A percentile compares a stretch with the other conserved stretches of the same genome.
Evolutionary conservation across 1,284 basidiomycete genomes (phyloP).

Genomic region (Papiliotrema terrestris): DNA sequence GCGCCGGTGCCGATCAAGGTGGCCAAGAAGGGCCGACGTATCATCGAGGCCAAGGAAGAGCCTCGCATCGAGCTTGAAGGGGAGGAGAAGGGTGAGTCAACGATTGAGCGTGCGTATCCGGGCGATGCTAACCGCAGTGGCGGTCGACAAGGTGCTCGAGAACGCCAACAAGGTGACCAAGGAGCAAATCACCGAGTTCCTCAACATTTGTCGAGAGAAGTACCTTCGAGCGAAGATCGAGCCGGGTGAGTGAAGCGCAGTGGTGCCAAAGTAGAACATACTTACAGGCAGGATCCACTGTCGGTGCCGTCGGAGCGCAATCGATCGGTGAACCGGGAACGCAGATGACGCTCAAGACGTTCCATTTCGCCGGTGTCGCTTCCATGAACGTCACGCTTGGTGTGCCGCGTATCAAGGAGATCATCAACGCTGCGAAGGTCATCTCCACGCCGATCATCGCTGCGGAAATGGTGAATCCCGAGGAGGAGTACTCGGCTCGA

Average conservation of each 20-base stretch:
- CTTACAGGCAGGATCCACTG: conserved; percentile 71
- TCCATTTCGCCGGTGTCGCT: conserved; percentile 99
- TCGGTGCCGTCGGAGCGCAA: conserved; percentile 97
- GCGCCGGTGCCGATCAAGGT: conserved; percentile 50
- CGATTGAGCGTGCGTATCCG: no score
- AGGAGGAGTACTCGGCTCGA: conserved; percentile 84
- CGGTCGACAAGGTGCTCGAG: conserved; percentile 67
- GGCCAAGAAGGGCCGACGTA: conserved; percentile 54
- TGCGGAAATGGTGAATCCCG: conserved; percentile 80
- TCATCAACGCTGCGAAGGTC: conserved; percentile 95
- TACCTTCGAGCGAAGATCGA: conserved; percentile 94
- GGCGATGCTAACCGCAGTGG: neutral
- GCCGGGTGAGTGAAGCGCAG: conserved; percentile 59
- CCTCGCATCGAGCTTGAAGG: neutral
- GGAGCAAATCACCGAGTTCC: conserved; percentile 71
- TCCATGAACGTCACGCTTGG: conserved; percentile 99
- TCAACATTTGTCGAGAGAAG: conserved; percentile 83
- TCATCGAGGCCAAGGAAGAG: conserved; percentile 36
- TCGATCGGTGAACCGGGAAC: conserved; percentile 99
- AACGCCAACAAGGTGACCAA: conserved; percentile 89
- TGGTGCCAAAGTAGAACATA: neutral
- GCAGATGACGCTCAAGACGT: conserved; percentile 99
- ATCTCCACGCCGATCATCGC: conserved; percentile 99
- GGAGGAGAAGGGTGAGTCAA: no score
- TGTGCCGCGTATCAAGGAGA: conserved; percentile 99